A percentile compares a stretch with the other conserved stretches of the same genome.
These are phyloP conservation scores for Saussurea involucrata DNA, from an alignment of 129 eudicot species.

Conservation along the genomic window DNA sequence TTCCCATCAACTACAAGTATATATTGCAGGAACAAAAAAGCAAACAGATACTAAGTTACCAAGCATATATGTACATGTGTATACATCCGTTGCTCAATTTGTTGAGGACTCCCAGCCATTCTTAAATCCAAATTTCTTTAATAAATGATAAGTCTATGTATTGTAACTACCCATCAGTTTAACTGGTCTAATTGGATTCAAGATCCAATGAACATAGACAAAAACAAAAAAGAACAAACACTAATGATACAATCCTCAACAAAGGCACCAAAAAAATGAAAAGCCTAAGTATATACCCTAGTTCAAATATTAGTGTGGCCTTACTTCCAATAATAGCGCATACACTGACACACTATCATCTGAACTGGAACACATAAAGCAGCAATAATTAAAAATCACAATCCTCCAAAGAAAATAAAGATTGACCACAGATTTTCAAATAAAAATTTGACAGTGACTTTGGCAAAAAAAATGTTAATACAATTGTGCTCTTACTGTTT, in stretches of 20 bases:
- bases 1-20: not conserved
- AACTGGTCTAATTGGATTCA: not conserved
- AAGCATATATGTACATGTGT: conserved; percentile 1
- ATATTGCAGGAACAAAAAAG: not conserved
- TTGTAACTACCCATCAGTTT: not conserved
- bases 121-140: conserved; percentile 11
- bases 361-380: not conserved
- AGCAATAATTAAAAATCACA: conserved; percentile 20
- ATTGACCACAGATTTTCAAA: conserved; percentile 14
- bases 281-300: not conserved
- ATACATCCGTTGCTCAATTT: not conserved
- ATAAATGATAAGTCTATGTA: not conserved
- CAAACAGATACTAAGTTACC: not conserved
- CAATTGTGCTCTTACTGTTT: too few species aligned
- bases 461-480: too few species aligned
- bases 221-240: not conserved
- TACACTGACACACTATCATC: not conserved
- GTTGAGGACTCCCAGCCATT: not conserved
- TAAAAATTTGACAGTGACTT: too few species aligned
- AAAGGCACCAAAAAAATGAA: not conserved
- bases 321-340: not conserved
- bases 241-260: not conserved
- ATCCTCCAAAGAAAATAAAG: conserved; percentile 1
- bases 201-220: not conserved
- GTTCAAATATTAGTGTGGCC: not conserved